Evolutionary conservation across 352 stramenopile species (phyloP).

Genomic region (Sclerospora graminicola): DNA sequence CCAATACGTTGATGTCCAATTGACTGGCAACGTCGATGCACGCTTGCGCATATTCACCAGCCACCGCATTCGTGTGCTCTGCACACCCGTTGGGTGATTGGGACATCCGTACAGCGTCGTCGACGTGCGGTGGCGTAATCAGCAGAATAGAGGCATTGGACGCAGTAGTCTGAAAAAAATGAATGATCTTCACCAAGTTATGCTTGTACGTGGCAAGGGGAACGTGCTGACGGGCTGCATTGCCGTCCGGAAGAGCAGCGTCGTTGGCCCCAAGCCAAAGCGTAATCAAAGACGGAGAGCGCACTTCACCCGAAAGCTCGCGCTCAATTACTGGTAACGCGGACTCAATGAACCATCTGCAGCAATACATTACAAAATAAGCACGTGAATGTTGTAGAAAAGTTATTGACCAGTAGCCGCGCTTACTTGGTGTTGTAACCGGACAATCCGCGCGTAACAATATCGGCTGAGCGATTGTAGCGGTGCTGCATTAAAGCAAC

Average conservation of each 20-base stretch:
- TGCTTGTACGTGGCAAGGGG: conserved; percentile 30
- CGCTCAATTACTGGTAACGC: conserved; percentile 26
- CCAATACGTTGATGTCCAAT: conserved; percentile 22
- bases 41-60: conserved; percentile 31
- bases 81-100: conserved; percentile 5
- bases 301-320: conserved; percentile 22
- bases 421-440: conserved; percentile 40
- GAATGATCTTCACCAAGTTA: conserved; percentile 32
- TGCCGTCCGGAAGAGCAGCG: conserved; percentile 23
- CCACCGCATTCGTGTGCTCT: conserved; percentile 33
- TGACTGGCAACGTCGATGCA: conserved; percentile 29
- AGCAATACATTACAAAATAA: neutral
- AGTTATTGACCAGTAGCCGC: neutral
- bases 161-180: conserved; percentile 5
- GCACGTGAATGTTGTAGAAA: neutral
- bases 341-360: conserved; percentile 36
- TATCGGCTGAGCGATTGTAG: conserved; percentile 35
- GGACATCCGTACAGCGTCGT: conserved; percentile 23
- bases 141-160: conserved; percentile 30
- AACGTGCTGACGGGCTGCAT: conserved; percentile 28
- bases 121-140: conserved; percentile 46
- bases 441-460: conserved; percentile 25
- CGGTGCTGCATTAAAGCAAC: conserved; percentile 26
- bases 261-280: conserved; percentile 70
- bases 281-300: conserved; percentile 35